Base-by-base conservation (phyloP, 1,139 yeast species). In the Pichia sp. region DNA sequence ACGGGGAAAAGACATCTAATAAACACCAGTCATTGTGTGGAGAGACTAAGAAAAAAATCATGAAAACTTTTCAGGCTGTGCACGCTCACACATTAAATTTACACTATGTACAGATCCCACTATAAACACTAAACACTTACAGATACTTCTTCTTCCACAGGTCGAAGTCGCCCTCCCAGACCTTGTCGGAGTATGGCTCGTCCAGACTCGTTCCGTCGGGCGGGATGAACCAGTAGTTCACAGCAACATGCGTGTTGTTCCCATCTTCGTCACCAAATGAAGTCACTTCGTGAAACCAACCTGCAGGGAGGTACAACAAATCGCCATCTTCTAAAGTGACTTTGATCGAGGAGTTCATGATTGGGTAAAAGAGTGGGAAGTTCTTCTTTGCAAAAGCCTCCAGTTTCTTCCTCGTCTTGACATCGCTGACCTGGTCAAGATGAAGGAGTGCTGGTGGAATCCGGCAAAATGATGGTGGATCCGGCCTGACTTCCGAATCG, bases 241-340 rank as follows among this genome's bases (percentile, higher is more conserved):
- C 57, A 0, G 90, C 90, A 41, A 77, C 68, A 59, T 85, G 91
- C 5, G 72, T 67, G 35, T 48, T 46, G 22, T 66, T 62, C n/a
- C 48, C 45, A 18, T 34, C 35, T 11, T 50, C 53, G 19, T 50
- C 58, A 1, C 84, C 82, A 61, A 71, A 81, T n/a, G 88, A 81
- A 0, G 85, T 76, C 1, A 85, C 93, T 61, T 85, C 93, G 61
- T 85, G 93, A 59, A 85, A 85, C 91, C 91, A 85, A 1, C 91
- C 89, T 1, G 86, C 76, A 0, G 93, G 93, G 21, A 85, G 62
- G 57, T 78, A 85, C 31, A 85, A 63, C 83, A 82, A 78, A 41
- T 83, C 81, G 0, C 89, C 89, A 0, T 83, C 80, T 17, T 72
- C 61, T 27, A 84, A 56, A 65, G 76, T 70, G 4, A 80, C 79